Evolutionary conservation across 192 early-diverging fungal genomes (phyloP).

Genomic region (Fimicolochytrium jonesii): DNA sequence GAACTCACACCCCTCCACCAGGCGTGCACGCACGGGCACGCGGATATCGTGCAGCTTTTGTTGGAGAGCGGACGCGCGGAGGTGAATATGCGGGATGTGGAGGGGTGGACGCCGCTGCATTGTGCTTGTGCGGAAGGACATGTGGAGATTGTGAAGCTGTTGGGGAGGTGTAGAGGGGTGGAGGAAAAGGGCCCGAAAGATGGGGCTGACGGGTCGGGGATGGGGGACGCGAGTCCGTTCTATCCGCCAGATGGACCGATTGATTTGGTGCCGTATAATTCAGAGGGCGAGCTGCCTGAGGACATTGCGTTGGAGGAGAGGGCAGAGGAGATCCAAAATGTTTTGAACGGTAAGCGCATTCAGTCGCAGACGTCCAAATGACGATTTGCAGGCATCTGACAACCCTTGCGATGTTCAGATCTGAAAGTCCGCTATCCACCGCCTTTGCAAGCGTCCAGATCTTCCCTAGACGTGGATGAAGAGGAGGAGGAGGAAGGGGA

Average conservation of each 20-base stretch:
- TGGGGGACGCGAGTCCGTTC: constrained; percentile 6
- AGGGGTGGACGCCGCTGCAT: constrained; percentile 68
- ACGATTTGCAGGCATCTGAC: too few species aligned
- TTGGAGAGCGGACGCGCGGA: constrained; percentile 16
- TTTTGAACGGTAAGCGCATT: constrained; percentile 22
- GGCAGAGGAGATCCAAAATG: constrained; percentile 20
- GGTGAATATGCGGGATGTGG: constrained; percentile 43
- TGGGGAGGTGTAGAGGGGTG: constrained; percentile 35
- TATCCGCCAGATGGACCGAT: constrained; percentile 43
- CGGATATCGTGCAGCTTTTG: constrained; percentile 31
- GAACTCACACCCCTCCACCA: constrained; percentile 47
- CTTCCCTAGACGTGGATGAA: too few species aligned
- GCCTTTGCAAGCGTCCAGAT: too few species aligned
- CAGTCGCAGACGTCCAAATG: too few species aligned
- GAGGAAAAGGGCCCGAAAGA: constrained; percentile 4
- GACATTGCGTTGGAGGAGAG: constrained; percentile 33
- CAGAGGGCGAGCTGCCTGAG: constrained; percentile 42
- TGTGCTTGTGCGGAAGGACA: constrained; percentile 66
- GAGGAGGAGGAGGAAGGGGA: too few species aligned
- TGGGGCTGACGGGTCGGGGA: not conserved
- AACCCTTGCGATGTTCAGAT: not conserved
- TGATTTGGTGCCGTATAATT: constrained; percentile 36
- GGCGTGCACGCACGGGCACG: constrained; percentile 52
- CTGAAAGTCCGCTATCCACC: constrained; percentile 1
- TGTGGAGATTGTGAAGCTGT: constrained; percentile 42